A percentile compares a stretch with the other conserved stretches of the same genome.
These are phyloP conservation scores for Capsicum pubescens DNA, from an alignment of 257 asterid species.

Conservation along the genomic window DNA sequence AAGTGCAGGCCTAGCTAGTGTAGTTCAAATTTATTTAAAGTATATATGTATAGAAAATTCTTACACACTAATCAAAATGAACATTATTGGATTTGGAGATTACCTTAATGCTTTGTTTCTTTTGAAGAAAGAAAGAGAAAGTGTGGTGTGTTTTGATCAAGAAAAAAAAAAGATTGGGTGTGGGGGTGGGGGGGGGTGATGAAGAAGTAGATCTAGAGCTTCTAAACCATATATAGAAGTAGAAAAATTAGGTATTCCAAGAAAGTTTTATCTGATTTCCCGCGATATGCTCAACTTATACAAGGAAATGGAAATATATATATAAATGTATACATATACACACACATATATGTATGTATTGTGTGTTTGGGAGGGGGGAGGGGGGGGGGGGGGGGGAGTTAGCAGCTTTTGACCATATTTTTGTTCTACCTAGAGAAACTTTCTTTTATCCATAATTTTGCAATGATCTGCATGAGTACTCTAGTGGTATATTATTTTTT, in stretches of 20 bases:
- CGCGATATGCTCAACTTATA: conserved; percentile 47
- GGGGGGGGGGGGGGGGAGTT: background rate
- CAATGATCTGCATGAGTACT: conserved; percentile 41
- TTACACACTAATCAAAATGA: conserved; percentile 46
- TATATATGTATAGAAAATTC: conserved; percentile 31
- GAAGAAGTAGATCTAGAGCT: conserved; percentile 41
- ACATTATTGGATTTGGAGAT: conserved; percentile 50
- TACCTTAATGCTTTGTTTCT: conserved; percentile 43
- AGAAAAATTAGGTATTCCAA: conserved; percentile 51
- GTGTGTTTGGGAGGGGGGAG: background rate
- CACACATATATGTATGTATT: no score
- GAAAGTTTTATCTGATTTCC: conserved; percentile 48
- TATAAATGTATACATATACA: background rate
- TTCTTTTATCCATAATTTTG: conserved; percentile 53
- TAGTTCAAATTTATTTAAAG: conserved; percentile 20
- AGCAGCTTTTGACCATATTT: conserved; percentile 71
- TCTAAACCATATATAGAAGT: conserved; percentile 32
- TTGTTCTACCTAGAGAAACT: conserved; percentile 43
- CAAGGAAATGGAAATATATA: background rate
- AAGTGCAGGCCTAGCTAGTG: conserved; percentile 53
- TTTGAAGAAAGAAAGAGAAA: conserved; percentile 32
- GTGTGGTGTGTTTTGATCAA: conserved; percentile 28
- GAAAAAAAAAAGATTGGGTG: background rate
- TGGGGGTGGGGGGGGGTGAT: background rate
- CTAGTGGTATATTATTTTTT: background rate